A percentile compares a stretch with the other conserved stretches of the same genome.
These are phyloP conservation scores for Diddensiella caesifluorescens DNA, from an alignment of 805 yeast species.

Conservation along the genomic window DNA sequence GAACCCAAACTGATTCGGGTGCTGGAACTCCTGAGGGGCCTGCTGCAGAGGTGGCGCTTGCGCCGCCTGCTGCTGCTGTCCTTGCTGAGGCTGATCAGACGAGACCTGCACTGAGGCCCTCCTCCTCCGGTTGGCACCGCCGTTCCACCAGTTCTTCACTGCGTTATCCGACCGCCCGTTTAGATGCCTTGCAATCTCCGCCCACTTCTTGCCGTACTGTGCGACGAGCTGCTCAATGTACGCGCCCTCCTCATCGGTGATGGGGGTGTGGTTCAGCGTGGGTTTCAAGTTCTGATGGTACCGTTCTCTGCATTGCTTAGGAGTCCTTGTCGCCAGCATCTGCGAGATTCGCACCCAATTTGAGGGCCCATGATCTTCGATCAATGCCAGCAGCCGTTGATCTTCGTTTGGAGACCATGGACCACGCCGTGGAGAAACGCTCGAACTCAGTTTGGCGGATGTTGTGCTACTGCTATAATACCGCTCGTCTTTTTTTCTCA, in stretches of 20 bases:
- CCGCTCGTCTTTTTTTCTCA: too few relatives aligned
- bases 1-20: slow-evolving; percentile 5
- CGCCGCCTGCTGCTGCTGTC: slow-evolving; percentile 7
- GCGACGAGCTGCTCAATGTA: slow-evolving; percentile 74
- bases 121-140: slow-evolving; percentile 81
- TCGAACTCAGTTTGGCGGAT: neutral
- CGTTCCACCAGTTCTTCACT: slow-evolving; percentile 95
- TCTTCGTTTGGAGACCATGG: slow-evolving; percentile 92
- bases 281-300: slow-evolving; percentile 91
- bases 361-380: slow-evolving; percentile 66
- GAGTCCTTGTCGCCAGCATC: slow-evolving; percentile 68
- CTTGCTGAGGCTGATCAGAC: neutral
- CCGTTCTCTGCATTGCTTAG: slow-evolving; percentile 88
- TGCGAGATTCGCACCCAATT: slow-evolving; percentile 87
- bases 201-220: slow-evolving; percentile 86
- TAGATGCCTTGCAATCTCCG: slow-evolving; percentile 82
- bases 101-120: slow-evolving; percentile 23
- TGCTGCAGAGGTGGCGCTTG: slow-evolving; percentile 5
- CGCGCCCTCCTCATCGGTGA: slow-evolving; percentile 76
- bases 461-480: too few relatives aligned
- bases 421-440: slow-evolving; percentile 46
- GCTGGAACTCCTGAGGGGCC: neutral
- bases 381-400: slow-evolving; percentile 60
- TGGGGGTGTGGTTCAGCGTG: slow-evolving; percentile 71
- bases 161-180: slow-evolving; percentile 89